phyloP scores from a whole-genome alignment of 257 asterid species.

The Misopates orontium region DNA sequence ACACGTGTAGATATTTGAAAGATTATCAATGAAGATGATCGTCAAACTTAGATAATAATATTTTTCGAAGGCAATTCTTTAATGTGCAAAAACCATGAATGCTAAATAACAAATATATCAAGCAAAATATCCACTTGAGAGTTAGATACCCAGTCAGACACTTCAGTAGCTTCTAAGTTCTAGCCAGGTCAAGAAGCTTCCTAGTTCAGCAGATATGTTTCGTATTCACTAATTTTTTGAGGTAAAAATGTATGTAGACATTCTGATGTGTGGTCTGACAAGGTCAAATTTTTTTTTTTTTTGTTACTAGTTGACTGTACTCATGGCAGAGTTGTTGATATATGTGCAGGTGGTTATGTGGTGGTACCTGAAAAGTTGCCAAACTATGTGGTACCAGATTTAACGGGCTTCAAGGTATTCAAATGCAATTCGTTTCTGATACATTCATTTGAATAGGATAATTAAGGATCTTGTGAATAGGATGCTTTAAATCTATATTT shows the following conservation, averaged over 20 bases:
- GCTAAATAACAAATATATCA: not conserved
- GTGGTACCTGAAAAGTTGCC: slow-evolving; percentile 78
- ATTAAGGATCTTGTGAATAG: not conserved
- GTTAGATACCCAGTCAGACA: not conserved
- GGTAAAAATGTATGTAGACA: not conserved
- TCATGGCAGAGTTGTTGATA: not conserved
- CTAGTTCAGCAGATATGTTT: not conserved
- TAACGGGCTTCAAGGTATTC: slow-evolving; percentile 74
- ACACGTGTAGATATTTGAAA: not conserved
- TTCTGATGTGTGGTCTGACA: not conserved
- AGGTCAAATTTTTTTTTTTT: not conserved
- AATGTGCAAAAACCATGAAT: not conserved
- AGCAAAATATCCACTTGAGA: not conserved
- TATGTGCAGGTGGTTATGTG: slow-evolving; percentile 70
- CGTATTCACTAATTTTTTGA: not conserved
- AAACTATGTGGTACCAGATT: slow-evolving; percentile 79
- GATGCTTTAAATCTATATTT: not conserved
- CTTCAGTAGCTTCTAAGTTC: not conserved
- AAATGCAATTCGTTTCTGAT: not conserved
- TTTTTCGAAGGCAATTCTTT: not conserved
- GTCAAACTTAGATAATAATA: no score
- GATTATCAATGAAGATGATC: not conserved
- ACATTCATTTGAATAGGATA: not conserved
- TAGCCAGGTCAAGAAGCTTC: no score
- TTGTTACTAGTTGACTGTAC: not conserved